Evolutionary conservation across 768 basidiomycete genomes (phyloP), one percentile per base, ranked within the genome.

Genomic region (Goffeauzyma gilvescens): DNA sequence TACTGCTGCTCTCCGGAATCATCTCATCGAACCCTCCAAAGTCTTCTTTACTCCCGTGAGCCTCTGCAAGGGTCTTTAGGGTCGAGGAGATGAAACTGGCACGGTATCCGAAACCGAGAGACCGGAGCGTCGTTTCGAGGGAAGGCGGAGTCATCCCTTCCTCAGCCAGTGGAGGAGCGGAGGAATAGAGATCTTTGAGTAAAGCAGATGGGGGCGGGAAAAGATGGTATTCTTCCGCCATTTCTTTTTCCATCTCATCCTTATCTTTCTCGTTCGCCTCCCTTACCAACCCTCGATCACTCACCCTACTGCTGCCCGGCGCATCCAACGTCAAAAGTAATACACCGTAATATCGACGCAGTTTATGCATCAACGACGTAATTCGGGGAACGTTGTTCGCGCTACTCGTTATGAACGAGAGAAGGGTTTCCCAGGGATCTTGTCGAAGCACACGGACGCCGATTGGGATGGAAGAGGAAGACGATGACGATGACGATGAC

Each of bases 311-410:
- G 20, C 48, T 17, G 34, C 28, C 22, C n/a, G 42, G 48, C 23
- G 60, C 53, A 3, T 65, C 60, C 5, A 73, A 57, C 2, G 73
- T 69, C 22, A 87, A 59, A 13, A 89, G 67, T 18, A 74, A 66
- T 10, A 75, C 69, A 1, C 86, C 86, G 56, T 76, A 93, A 17
- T 79, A 69, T 14, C 65, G 70, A 60, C 82, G 84, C 12, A 96
- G 72, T 15, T 73, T 71, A 48, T 83, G 79, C 22, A 96, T 76
- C 80, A 96, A 87, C 44, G 80, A 81, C 13, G 84, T 81, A 54
- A 98, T 98, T 5, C 93, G 81, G 5, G 75, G 66, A 38, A 98
- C 96, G 54, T 96, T 87, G 62, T 96, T 96, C 57, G 95, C 95
- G 2, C 85, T 83, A 2, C 87, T 93, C 59, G 90, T 96, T 50